Conservation (phyloP, 345 rosid genomes). For the Conringia planisiliqua region DNA sequence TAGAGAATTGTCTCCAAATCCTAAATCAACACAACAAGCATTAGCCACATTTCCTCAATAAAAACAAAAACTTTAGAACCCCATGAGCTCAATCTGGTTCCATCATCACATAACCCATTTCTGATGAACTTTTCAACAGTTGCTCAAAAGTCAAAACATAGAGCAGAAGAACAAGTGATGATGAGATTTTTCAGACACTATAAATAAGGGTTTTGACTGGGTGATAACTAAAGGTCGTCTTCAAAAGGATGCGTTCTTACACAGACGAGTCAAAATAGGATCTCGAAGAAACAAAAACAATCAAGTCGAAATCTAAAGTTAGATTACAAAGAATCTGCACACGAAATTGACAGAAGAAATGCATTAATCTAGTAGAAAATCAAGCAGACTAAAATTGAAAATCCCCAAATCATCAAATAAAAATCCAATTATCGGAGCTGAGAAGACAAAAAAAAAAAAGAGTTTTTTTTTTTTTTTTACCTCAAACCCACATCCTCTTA, state of each 20-base stretch:
- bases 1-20: not conserved
- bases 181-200: not conserved
- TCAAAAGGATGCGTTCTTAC: constrained; percentile 10
- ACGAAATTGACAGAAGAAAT: not conserved
- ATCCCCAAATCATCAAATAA: constrained; percentile 19
- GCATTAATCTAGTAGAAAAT: constrained; percentile 6
- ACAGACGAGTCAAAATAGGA: constrained; percentile 31
- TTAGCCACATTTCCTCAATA: constrained; percentile 4
- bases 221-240: constrained; percentile 10
- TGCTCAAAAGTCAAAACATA: constrained; percentile 20
- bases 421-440: not conserved
- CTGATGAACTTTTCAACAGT: not conserved
- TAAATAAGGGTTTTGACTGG: constrained; percentile 19
- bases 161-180: not conserved
- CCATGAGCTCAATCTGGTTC: constrained; percentile 2
- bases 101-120: constrained; percentile 12
- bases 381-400: not conserved
- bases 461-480: constrained; percentile 28
- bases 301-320: constrained; percentile 25
- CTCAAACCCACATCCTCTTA: constrained; percentile 38
- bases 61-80: not conserved
- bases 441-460: not conserved
- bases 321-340: constrained; percentile 26
- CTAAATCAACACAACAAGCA: not conserved
- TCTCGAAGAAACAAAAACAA: not conserved